Base-by-base conservation (phyloP, 1,284 basidiomycete genomes). In the Entoloma clypeatum region DNA sequence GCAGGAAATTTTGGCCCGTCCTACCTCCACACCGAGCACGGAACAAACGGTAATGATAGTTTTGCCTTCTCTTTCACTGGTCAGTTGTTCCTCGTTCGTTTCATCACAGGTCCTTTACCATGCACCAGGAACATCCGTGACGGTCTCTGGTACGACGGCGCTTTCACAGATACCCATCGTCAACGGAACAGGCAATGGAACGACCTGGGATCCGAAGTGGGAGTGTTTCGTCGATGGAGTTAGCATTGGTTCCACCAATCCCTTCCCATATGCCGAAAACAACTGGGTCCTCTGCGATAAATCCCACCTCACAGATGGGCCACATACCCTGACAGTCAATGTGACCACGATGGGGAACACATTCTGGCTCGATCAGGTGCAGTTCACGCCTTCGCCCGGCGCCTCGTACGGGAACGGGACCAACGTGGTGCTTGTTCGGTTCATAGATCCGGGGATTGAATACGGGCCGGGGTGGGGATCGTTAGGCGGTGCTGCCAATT, bases 301-400 rank as follows among this genome's bases (percentile, higher is more conserved):
- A 4, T 17, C 25, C 11, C 35, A 44, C 13, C 41, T 61, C 2
- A 28, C 31, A 9, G 52, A 55, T 32, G 51, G 52, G 3, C 21
- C 39, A 6, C 61, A 64, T 25, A 45, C 41, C 4, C 32, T 63
- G 4, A 57, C 49, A 2, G 39, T 64, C 24, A 56, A 58, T 19
- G 53, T 56, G 5, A 50, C 45, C 7, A 56, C 51, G 23, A 32
- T 35, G 5, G 53, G 53, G 11, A 51, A 45, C 27, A 42, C 51
- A 2, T 64, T 65, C 43, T 62, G 52, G 52, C 45, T 63, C 13
- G 63, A 65, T 39, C 53, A 55, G 21, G 33, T 64, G 23, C 34
- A 43, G 6, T 63, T 58, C 40, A 47, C 45, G 6, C 59, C 60
- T 13, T 57, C 54, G 1, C 14, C 44, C 8, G 43, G 31, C 18